These are phyloP conservation scores for Cutaneotrichosporon curvatum DNA, from an alignment of 1,284 basidiomycete species.

Conservation along the genomic window DNA sequence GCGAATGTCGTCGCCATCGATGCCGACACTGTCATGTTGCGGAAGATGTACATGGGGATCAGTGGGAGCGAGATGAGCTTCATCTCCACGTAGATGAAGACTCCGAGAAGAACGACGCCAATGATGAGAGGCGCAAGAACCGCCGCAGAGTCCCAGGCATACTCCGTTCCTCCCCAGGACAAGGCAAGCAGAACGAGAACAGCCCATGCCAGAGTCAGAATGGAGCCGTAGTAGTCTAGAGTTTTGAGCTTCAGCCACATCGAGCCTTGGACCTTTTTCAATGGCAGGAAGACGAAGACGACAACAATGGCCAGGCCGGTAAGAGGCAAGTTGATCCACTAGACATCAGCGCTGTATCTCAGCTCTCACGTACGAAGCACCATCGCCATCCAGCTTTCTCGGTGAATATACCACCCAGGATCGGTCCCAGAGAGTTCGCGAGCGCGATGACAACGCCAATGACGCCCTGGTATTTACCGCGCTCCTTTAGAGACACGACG, in stretches of 20 bases:
- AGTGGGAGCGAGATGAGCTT: conserved; percentile 60
- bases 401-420: conserved; percentile 40
- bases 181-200: conserved; percentile 60
- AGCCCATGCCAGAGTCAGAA: conserved; percentile 55
- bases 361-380: conserved; percentile 12
- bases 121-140: conserved; percentile 57
- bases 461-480: conserved; percentile 44
- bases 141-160: conserved; percentile 58
- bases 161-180: conserved; percentile 64
- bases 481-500: conserved; percentile 36
- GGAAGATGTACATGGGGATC: conserved; percentile 64
- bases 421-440: conserved; percentile 36
- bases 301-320: conserved; percentile 52
- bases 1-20: conserved; percentile 61
- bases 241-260: conserved; percentile 55
- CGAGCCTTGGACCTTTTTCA: conserved; percentile 60
- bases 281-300: conserved; percentile 56
- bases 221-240: conserved; percentile 59
- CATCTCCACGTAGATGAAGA: conserved; percentile 68
- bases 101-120: conserved; percentile 51
- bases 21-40: conserved; percentile 58
- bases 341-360: background rate
- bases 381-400: conserved; percentile 35
- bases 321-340: conserved; percentile 58
- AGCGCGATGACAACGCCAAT: conserved; percentile 33